These are phyloP conservation scores for Schizothecium vesticola DNA, from an alignment of 495 filamentous ascomycete species.

Conservation along the genomic window DNA sequence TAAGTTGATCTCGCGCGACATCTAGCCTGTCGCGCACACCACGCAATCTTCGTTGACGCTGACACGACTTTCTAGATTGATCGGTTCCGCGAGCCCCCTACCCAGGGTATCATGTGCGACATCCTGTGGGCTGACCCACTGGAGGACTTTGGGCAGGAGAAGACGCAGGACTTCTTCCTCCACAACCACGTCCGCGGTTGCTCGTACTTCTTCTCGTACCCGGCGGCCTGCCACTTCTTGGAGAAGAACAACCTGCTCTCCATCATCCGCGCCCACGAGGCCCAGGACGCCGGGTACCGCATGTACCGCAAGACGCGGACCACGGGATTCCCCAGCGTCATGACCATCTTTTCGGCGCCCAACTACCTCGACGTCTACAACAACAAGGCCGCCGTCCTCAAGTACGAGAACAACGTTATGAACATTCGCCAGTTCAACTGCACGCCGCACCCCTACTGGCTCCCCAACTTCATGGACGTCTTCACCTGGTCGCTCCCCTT, in stretches of 20 bases:
- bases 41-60: background rate
- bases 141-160: slow-evolving; percentile 99
- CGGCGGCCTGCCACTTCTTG: slow-evolving; percentile 93
- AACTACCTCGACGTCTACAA: slow-evolving; percentile 99
- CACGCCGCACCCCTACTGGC: slow-evolving; percentile 98
- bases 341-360: slow-evolving; percentile 99
- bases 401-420: slow-evolving; percentile 99
- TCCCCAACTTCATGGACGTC: slow-evolving; percentile 99
- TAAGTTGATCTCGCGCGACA: slow-evolving; percentile 37
- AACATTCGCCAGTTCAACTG: slow-evolving; percentile 99
- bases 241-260: slow-evolving; percentile 99
- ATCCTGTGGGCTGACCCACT: slow-evolving; percentile 98
- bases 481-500: slow-evolving; percentile 99
- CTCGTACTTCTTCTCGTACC: slow-evolving; percentile 99
- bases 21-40: background rate
- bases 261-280: slow-evolving; percentile 97
- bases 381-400: slow-evolving; percentile 97
- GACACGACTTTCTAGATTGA: slow-evolving; percentile 63
- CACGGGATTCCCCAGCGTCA: slow-evolving; percentile 96
- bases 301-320: slow-evolving; percentile 99
- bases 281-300: slow-evolving; percentile 95
- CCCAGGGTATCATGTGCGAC: slow-evolving; percentile 97
- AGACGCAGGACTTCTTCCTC: slow-evolving; percentile 91
- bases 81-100: slow-evolving; percentile 94
- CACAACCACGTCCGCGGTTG: slow-evolving; percentile 98